Evolutionary conservation across 2,329 filamentous ascomycete genomes (phyloP), one percentile per base, ranked within the genome.

Genomic region (Xylaria arbuscula): DNA sequence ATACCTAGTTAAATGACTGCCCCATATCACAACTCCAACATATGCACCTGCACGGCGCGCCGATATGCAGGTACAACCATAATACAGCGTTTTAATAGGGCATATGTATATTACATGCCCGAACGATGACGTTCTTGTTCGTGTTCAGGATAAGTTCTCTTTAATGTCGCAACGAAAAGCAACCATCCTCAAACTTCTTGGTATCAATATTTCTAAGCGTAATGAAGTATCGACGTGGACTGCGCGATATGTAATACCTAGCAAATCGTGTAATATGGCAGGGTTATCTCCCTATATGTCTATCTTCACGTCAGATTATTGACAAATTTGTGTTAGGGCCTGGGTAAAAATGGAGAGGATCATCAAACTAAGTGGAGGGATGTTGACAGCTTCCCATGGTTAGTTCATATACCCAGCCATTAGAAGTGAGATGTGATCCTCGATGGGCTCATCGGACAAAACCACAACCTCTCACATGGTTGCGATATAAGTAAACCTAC

Each of bases 321-420:
- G 38, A 57, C 38, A 57, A 57, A 57, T 57, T 32, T 8, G 55
- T 57, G 38, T 17, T 57, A 56, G 40, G 36, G 34, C 36, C 11
- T 36, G 54, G 55, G 32, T 64, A 57, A 53, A 38, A 48, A 42
- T 54, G 64, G 58, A 58, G 47, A 28, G 3, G 47, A 62, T 45
- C 36, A 62, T 58, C 53, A 45, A 62, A 58, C 42, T 62, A 56
- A 28, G 59, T 47, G 58, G 57, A 58, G 53, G 24, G 22, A 19
- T 17, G 15, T 45, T 47, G 15, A 38, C n/a, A 34, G n/a, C 13
- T 36, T 36, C 51, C 28, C 19, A 54, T 17, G 19, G 10, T 10
- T 11, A n/a, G 17, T n/a, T n/a, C n/a, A 47, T 47, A 10, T 42
- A 45, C 9, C 53, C 34, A 24, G 38, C 53, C 24, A 47, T 19